Conservation (phyloP, 441 rosid genomes). For the Kokia cookei region DNA sequence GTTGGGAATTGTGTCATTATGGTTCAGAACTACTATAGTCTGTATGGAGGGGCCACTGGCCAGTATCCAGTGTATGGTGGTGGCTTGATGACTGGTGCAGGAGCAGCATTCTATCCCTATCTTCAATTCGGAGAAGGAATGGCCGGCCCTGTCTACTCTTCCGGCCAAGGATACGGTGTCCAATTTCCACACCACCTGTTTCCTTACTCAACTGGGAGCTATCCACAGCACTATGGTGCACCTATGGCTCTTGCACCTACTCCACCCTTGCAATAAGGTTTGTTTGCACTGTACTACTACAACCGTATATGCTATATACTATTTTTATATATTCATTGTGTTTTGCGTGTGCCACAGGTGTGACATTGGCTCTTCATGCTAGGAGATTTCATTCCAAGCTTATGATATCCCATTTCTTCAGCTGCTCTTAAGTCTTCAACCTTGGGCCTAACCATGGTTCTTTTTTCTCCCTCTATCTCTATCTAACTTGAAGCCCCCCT, state of each 20-base stretch:
- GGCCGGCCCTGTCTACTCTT: constrained; percentile 53
- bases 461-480: constrained; percentile 26
- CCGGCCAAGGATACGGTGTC: constrained; percentile 48
- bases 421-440: constrained; percentile 42
- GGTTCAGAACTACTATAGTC: constrained; percentile 72
- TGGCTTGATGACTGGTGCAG: constrained; percentile 47
- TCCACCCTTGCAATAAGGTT: constrained; percentile 79
- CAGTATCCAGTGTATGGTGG: constrained; percentile 74
- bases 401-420: constrained; percentile 1
- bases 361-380: constrained; percentile 60
- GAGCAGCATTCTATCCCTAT: constrained; percentile 67
- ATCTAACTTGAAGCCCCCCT: constrained; percentile 41
- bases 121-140: constrained; percentile 71
- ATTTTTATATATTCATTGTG: constrained; percentile 35
- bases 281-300: constrained; percentile 5
- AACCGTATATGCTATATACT: too few relatives aligned
- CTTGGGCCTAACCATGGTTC: constrained; percentile 93
- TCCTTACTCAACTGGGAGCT: constrained; percentile 61
- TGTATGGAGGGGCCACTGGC: constrained; percentile 74
- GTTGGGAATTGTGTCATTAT: not conserved
- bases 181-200: constrained; percentile 74
- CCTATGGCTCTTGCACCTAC: constrained; percentile 81
- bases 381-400: constrained; percentile 26
- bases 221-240: constrained; percentile 64
- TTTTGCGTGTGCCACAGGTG: constrained; percentile 93